Evolutionary conservation across 208 protist species (phyloP).

Genomic region (Phytomonas francai): DNA sequence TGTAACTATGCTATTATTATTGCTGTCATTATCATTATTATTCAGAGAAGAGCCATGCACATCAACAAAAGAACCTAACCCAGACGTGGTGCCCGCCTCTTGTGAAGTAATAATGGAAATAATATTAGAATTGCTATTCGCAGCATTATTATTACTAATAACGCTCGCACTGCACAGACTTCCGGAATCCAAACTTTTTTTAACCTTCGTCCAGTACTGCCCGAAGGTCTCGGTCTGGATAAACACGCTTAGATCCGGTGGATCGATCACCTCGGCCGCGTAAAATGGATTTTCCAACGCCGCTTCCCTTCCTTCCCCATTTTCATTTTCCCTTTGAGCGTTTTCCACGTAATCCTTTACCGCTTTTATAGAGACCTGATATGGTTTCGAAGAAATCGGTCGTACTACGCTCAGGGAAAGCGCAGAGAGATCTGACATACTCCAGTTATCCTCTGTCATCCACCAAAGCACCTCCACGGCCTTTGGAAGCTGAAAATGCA

Average conservation of each 20-base stretch:
- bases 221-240: conserved; percentile 53
- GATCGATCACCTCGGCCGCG: conserved; percentile 38
- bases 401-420: conserved; percentile 49
- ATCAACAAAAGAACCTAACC: conserved; percentile 1
- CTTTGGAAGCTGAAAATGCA: conserved; percentile 47
- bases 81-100: no score
- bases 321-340: neutral
- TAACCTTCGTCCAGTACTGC: conserved; percentile 34
- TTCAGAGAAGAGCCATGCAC: conserved; percentile 1
- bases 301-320: neutral
- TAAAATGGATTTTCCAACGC: conserved; percentile 75
- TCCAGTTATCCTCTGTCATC: conserved; percentile 66
- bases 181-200: neutral
- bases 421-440: conserved; percentile 32
- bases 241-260: conserved; percentile 46
- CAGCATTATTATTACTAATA: no score
- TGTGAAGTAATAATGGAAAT: no score
- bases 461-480: conserved; percentile 48
- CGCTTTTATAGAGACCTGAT: conserved; percentile 33
- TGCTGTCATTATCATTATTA: neutral
- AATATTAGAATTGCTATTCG: no score
- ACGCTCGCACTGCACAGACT: no score
- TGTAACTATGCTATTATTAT: conserved; percentile 8
- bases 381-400: conserved; percentile 40
- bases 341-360: conserved; percentile 53